Evolutionary conservation across 2,329 filamentous ascomycete species (phyloP), one percentile per base, ranked within the genome.

Genomic region (Colletotrichum neosansevieriae): DNA sequence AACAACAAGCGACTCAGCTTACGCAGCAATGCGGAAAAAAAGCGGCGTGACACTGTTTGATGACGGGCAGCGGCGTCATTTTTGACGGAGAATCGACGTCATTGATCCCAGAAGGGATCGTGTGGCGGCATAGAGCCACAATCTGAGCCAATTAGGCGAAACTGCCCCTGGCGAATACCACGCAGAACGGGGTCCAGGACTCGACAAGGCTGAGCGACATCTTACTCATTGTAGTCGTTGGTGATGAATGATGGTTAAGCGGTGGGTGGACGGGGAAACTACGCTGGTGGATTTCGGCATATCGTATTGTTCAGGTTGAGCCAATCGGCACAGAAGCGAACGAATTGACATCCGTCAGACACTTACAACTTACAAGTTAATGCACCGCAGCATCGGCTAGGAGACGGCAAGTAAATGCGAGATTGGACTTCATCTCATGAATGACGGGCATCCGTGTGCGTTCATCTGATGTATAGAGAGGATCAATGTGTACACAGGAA

Each of bases 41-140:
- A 9, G 40, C 40, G 36, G 50, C 21, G 21, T 45, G 49, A 38
- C 29, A 34, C 36, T 49, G 44, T 24, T 11, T 58, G 44, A 68
- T 68, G 65, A 68, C 65, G 65, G 61, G 32, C 42, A 24, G 40
- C 54, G 29, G 42, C 65, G 65, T 68, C 65, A 68, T 60, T 38
- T 60, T 42, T 17, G 17, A 65, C 54, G 42, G 54, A 29, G 47
- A 56, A 13, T 11, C 65, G 65, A 68, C 65, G 65, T 68, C 65
- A 68, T 68, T 38, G 54, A 68, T 42, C 12, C 40, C 42, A 17
- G 61, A 36, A 32, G 12, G 21, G 51, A 63, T 63, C 24, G 63
- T 13, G 13, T 44, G 50, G 58, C 40, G 19, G 49, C 58, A 40
- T 58, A 66, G 58, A 49, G 38, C 10, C 51, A 2, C 19, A 42